Percentiles rank a stretch among this genome's conserved stretches.
These are phyloP conservation scores for Gossypium mustelinum DNA, from an alignment of 345 rosid species.

Conservation along the genomic window DNA sequence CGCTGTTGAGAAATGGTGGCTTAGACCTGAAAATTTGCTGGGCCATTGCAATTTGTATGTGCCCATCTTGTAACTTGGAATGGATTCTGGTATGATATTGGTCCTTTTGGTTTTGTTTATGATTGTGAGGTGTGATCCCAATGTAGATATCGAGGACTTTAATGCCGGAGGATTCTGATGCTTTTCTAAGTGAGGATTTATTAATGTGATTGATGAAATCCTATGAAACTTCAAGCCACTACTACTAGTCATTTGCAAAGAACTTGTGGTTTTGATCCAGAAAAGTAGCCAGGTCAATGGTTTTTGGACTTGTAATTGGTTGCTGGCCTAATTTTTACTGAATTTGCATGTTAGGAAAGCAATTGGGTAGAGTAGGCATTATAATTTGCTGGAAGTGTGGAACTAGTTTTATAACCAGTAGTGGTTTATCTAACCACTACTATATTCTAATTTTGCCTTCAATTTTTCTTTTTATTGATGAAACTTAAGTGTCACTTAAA, in stretches of 20 bases:
- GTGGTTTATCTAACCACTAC: background rate
- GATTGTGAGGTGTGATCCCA: background rate
- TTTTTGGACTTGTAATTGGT: background rate
- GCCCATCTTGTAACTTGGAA: background rate
- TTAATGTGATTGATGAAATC: constrained; percentile 1
- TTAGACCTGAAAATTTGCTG: constrained; percentile 7
- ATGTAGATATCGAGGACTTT: background rate
- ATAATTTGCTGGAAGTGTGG: background rate
- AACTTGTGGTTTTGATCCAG: background rate
- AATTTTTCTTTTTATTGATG: background rate
- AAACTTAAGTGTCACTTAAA: background rate
- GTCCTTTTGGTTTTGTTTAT: background rate
- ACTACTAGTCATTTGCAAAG: background rate
- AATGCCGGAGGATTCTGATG: background rate
- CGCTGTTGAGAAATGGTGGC: background rate
- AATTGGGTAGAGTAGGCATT: background rate
- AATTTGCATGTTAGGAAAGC: background rate
- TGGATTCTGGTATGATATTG: too few relatives aligned
- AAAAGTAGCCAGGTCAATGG: background rate
- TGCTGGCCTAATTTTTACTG: background rate
- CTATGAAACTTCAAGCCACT: background rate
- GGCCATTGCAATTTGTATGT: background rate
- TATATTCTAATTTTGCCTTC: background rate
- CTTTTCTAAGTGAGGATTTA: background rate
- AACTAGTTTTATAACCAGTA: background rate